phyloP scores from a whole-genome alignment of 257 asterid species.

The Striga asiatica region DNA sequence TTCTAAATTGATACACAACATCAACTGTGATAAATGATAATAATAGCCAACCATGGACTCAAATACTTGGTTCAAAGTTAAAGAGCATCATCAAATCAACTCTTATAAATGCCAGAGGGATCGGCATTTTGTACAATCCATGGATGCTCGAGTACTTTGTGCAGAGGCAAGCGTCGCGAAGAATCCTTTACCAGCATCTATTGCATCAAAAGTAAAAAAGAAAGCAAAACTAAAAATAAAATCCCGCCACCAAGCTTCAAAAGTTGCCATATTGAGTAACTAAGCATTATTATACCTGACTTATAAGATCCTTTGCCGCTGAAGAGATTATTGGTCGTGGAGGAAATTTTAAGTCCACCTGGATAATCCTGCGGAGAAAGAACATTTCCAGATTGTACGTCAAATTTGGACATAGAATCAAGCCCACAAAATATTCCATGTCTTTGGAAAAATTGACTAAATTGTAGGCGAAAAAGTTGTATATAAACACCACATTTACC shows the following conservation, averaged over 20 bases:
- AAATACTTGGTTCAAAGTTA: too few relatives aligned
- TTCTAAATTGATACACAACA: too few relatives aligned
- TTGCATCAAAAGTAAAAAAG: background rate
- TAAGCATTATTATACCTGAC: slow-evolving; percentile 33
- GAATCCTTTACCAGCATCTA: slow-evolving; percentile 67
- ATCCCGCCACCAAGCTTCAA: background rate
- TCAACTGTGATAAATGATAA: too few relatives aligned
- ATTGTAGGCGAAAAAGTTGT: too few relatives aligned
- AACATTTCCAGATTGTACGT: too few relatives aligned
- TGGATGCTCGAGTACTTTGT: slow-evolving; percentile 56
- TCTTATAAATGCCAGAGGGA: slow-evolving; percentile 48
- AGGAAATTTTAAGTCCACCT: slow-evolving; percentile 77
- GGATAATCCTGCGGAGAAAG: slow-evolving; percentile 48
- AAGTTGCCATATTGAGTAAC: background rate
- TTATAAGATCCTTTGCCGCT: slow-evolving; percentile 64
- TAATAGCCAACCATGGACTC: too few relatives aligned
- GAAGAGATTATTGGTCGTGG: slow-evolving; percentile 58
- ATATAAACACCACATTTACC: slow-evolving; percentile 25
- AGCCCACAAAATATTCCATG: too few relatives aligned
- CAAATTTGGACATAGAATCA: too few relatives aligned
- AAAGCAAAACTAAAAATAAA: background rate
- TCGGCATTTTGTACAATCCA: slow-evolving; percentile 69
- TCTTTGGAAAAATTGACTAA: too few relatives aligned
- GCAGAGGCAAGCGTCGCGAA: slow-evolving; percentile 46
- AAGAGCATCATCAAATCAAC: too few relatives aligned